Percentiles rank a stretch among this genome's conserved stretches.
These are phyloP conservation scores for Calcarisporium arbuscula DNA, from an alignment of 2,329 filamentous ascomycete genomes.

Conservation along the genomic window DNA sequence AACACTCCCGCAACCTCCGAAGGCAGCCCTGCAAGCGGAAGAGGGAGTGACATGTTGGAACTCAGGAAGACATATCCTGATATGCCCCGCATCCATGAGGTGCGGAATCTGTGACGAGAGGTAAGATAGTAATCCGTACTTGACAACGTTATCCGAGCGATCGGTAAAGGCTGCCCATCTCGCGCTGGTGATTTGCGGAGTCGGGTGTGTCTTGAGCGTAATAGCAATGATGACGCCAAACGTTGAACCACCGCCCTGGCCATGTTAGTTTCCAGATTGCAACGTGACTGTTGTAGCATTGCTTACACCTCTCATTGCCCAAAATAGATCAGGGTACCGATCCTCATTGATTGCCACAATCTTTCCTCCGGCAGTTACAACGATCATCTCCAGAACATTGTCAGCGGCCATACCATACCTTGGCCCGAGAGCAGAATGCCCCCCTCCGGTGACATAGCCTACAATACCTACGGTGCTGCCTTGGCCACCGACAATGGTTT, in stretches of 20 bases:
- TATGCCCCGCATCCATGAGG: slow-evolving; percentile 43
- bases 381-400: slow-evolving; percentile 45
- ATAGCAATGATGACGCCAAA: slow-evolving; percentile 48
- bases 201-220: slow-evolving; percentile 39
- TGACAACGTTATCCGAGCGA: no score
- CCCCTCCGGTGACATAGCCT: slow-evolving; percentile 47
- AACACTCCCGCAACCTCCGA: background rate
- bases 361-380: slow-evolving; percentile 40
- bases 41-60: slow-evolving; percentile 23
- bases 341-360: slow-evolving; percentile 38
- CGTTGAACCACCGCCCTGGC: slow-evolving; percentile 41
- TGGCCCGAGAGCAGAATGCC: slow-evolving; percentile 38
- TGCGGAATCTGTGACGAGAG: slow-evolving; percentile 39
- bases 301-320: slow-evolving; percentile 44
- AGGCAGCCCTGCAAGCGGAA: slow-evolving; percentile 24
- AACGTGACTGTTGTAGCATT: background rate
- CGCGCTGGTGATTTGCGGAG: background rate
- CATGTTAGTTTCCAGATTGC: background rate
- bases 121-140: no score
- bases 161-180: no score
- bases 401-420: slow-evolving; percentile 50
- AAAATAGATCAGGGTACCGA: slow-evolving; percentile 48
- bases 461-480: slow-evolving; percentile 40
- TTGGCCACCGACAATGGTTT: slow-evolving; percentile 42
- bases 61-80: slow-evolving; percentile 41